These are phyloP conservation scores for Grifola frondosa DNA, from an alignment of 1,284 basidiomycete genomes.

Conservation along the genomic window DNA sequence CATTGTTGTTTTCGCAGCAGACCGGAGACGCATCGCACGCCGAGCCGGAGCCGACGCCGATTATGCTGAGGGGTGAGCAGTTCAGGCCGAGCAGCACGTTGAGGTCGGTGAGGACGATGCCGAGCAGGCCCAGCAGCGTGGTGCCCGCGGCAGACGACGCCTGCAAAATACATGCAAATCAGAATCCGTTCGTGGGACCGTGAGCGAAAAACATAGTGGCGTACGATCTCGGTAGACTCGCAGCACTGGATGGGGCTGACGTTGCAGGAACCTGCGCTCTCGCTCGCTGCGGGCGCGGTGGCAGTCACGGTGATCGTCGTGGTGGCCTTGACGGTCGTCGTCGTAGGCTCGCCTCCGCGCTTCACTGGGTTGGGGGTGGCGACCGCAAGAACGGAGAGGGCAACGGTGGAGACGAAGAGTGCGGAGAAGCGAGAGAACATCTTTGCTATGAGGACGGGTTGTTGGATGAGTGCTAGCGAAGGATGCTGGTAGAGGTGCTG, in stretches of 20 bases:
- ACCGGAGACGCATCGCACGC: constrained; percentile 15
- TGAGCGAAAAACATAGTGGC: neutral
- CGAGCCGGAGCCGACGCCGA: constrained; percentile 15
- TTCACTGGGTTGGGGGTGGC: constrained; percentile 19
- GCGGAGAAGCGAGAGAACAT: constrained; percentile 12
- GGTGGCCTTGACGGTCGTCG: constrained; percentile 1
- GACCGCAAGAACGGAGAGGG: constrained; percentile 15
- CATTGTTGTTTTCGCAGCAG: constrained; percentile 25
- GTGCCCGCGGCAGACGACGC: neutral
- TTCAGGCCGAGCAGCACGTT: constrained; percentile 18
- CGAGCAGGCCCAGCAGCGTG: constrained; percentile 15
- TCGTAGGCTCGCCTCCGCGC: too few species aligned
- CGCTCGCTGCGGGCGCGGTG: neutral
- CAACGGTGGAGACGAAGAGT: constrained; percentile 5
- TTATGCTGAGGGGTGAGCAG: constrained; percentile 24
- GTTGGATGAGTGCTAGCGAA: too few species aligned
- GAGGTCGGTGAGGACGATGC: constrained; percentile 19
- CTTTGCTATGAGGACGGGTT: constrained; percentile 1
- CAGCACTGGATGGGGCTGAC: constrained; percentile 28
- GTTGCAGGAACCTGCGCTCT: constrained; percentile 15
- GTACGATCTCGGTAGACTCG: constrained; percentile 6
- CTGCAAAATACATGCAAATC: too few species aligned
- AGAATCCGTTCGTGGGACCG: too few species aligned
- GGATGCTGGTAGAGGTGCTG: too few species aligned
- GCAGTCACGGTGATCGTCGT: constrained; percentile 6